Conservation (phyloP, 805 yeast genomes). For the Candida succiphila region DNA sequence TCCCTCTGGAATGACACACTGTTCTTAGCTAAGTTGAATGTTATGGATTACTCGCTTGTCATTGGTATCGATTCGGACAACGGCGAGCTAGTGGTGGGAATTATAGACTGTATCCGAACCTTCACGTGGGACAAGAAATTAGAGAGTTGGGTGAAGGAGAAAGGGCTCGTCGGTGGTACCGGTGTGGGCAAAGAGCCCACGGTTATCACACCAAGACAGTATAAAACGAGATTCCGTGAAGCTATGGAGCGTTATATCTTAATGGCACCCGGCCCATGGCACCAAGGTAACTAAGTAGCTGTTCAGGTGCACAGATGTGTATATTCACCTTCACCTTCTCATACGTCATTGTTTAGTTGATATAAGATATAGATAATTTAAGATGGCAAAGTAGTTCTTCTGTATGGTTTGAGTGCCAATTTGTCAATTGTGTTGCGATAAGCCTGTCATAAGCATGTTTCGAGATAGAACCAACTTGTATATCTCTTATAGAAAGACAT, state of each 20-base stretch:
- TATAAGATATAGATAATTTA: too few species aligned
- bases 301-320: background rate
- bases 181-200: constrained; percentile 91
- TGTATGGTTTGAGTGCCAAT: too few species aligned
- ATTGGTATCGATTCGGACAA: constrained; percentile 76
- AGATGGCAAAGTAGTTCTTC: too few species aligned
- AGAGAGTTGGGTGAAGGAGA: constrained; percentile 98
- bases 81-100: constrained; percentile 78
- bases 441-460: constrained; percentile 40
- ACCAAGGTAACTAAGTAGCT: constrained; percentile 14
- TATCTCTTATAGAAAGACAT: constrained; percentile 81
- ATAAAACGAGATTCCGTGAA: constrained; percentile 86
- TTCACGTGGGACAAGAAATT: constrained; percentile 98
- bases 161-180: constrained; percentile 70
- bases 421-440: too few species aligned
- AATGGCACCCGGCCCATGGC: constrained; percentile 72
- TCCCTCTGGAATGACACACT: constrained; percentile 93
- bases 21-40: constrained; percentile 92
- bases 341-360: too few species aligned
- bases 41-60: constrained; percentile 95
- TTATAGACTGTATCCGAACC: constrained; percentile 87
- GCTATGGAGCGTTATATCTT: constrained; percentile 95
- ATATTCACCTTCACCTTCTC: too few species aligned
- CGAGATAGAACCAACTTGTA: constrained; percentile 92
- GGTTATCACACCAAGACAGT: constrained; percentile 93